Evolutionary conservation across 2,329 filamentous ascomycete species (phyloP).

Genomic region (Claviceps purpurea): DNA sequence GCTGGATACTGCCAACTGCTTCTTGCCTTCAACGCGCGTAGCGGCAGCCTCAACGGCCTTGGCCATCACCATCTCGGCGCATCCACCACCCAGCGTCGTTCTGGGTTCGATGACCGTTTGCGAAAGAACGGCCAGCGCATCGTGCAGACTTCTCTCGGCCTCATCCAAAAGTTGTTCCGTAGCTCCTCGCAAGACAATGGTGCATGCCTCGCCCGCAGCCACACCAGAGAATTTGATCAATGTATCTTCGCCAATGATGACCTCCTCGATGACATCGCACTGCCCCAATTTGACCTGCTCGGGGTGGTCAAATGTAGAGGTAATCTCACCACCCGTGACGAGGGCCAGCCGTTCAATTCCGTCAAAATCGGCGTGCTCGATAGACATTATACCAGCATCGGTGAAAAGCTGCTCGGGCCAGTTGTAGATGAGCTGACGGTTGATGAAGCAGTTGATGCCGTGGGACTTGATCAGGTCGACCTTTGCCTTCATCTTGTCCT

Average conservation of each 20-base stretch:
- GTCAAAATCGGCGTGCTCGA: slow-evolving; percentile 98
- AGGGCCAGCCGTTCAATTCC: slow-evolving; percentile 90
- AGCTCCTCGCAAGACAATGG: slow-evolving; percentile 87
- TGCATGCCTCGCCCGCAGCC: slow-evolving; percentile 86
- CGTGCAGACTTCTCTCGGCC: slow-evolving; percentile 88
- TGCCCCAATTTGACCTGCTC: slow-evolving; percentile 93
- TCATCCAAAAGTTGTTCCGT: slow-evolving; percentile 96
- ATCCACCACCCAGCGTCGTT: slow-evolving; percentile 88
- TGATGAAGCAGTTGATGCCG: slow-evolving; percentile 99
- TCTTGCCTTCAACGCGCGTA: slow-evolving; percentile 92
- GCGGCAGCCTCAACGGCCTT: slow-evolving; percentile 92
- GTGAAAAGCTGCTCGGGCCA: slow-evolving; percentile 99
- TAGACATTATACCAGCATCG: slow-evolving; percentile 94
- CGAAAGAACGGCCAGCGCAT: slow-evolving; percentile 88
- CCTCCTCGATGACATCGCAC: slow-evolving; percentile 91
- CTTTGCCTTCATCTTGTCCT: slow-evolving; percentile 99
- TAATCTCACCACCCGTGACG: slow-evolving; percentile 93
- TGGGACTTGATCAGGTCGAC: slow-evolving; percentile 98
- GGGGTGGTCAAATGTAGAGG: slow-evolving; percentile 94
- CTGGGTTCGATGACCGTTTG: slow-evolving; percentile 92
- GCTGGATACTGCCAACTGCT: slow-evolving; percentile 80
- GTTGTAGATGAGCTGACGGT: slow-evolving; percentile 98
- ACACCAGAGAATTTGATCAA: slow-evolving; percentile 96
- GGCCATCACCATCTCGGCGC: slow-evolving; percentile 97
- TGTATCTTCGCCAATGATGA: slow-evolving; percentile 96